These are phyloP conservation scores for Coemansia sp. DNA, from an alignment of 192 early-diverging fungal genomes.

Conservation along the genomic window DNA sequence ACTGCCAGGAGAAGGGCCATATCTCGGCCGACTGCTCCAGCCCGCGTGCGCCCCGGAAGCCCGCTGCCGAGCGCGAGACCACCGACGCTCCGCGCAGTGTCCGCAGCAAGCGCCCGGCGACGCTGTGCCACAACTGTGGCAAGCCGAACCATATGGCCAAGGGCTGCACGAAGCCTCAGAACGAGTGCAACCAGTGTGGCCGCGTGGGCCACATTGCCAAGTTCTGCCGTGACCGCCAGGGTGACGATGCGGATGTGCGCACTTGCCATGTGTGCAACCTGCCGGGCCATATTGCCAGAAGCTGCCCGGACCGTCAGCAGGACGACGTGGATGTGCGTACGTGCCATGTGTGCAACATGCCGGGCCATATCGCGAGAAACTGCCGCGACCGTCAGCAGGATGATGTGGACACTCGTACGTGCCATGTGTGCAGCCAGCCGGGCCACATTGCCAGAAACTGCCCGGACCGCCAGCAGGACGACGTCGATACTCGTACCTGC, in stretches of 20 bases:
- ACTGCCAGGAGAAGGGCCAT: constrained; percentile 53
- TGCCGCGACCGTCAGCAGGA: constrained; percentile 25
- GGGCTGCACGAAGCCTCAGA: constrained; percentile 47
- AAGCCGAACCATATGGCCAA: constrained; percentile 44
- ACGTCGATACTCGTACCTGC: background rate
- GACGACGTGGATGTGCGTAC: background rate
- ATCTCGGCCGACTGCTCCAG: constrained; percentile 47
- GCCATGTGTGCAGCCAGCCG: constrained; percentile 11
- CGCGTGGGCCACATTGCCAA: constrained; percentile 50
- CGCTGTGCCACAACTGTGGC: constrained; percentile 51
- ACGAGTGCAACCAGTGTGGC: constrained; percentile 54
- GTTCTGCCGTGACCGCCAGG: constrained; percentile 27
- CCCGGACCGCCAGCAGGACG: constrained; percentile 4
- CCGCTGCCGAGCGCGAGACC: background rate
- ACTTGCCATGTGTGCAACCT: constrained; percentile 6
- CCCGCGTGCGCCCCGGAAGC: background rate
- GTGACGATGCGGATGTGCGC: background rate
- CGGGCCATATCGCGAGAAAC: constrained; percentile 46
- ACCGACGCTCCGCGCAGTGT: constrained; percentile 2
- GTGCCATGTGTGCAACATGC: constrained; percentile 10
- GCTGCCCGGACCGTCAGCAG: constrained; percentile 24
- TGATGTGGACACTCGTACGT: background rate
- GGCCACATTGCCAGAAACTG: constrained; percentile 53
- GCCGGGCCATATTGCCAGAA: constrained; percentile 45
- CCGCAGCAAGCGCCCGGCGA: background rate